phyloP scores from a whole-genome alignment of 495 filamentous ascomycete species.

The Sabuloglossum arenarium region DNA sequence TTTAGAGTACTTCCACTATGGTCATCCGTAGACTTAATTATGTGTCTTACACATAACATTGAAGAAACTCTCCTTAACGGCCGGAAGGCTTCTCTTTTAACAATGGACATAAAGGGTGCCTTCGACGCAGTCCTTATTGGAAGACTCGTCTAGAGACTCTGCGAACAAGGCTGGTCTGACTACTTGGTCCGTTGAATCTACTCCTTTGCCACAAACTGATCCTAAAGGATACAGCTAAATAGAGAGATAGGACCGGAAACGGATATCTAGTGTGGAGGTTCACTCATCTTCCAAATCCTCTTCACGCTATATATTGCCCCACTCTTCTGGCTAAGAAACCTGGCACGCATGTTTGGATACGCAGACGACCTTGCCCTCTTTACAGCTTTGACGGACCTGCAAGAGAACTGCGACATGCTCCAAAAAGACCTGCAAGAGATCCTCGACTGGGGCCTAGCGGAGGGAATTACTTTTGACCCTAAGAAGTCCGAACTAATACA shows the following conservation, averaged over 20 bases:
- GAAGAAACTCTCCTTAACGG: background rate
- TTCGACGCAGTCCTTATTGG: background rate
- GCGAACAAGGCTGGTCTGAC: background rate
- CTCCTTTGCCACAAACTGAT: background rate
- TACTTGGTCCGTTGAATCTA: background rate
- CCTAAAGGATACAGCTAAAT: background rate
- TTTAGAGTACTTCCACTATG: background rate
- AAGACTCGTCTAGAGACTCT: background rate
- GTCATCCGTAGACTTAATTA: background rate
- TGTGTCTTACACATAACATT: background rate
- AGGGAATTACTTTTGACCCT: too few relatives aligned
- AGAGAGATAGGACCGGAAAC: background rate
- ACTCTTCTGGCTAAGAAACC: too few relatives aligned
- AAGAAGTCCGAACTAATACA: too few relatives aligned
- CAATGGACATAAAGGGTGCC: background rate
- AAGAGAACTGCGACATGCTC: too few relatives aligned
- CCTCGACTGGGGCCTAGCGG: too few relatives aligned
- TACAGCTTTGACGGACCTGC: too few relatives aligned
- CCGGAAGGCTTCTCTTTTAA: background rate
- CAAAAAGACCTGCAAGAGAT: too few relatives aligned
- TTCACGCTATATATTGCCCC: background rate
- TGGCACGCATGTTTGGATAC: too few relatives aligned
- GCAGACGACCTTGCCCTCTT: too few relatives aligned
- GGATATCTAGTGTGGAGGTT: background rate
- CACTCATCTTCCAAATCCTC: background rate